Evolutionary conservation across 805 yeast genomes (phyloP), one percentile per base, ranked within the genome.

Genomic region (Metschnikowia kofuensis): DNA sequence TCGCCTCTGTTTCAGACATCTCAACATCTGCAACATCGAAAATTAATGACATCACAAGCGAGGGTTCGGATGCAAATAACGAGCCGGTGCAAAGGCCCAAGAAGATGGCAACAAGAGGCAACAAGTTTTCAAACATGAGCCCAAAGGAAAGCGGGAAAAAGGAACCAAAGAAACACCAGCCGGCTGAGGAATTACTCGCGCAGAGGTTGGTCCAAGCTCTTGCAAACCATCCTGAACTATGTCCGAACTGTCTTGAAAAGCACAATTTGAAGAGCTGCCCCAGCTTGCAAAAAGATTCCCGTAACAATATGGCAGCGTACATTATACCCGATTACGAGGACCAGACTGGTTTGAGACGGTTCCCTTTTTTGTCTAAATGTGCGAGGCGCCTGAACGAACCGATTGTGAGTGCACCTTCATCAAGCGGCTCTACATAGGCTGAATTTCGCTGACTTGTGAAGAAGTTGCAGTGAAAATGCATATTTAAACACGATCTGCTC

Each of bases 301-400:
- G 44, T 26, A 34, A 41, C 6, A 41, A 41, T 15, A 34, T 27
- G 12, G 44, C 44, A 12, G 44, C 44, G 10, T 41, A 32, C 29
- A 21, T 34, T 8, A 16, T 32, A 8, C 36, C 28, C 8, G 44
- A 41, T 15, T 41, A 41, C 31, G 44, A 41, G 31, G 16, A 4
- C 7, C 44, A 41, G 16, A 41, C 44, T 16, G 16, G 16, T 6
- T 5, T 5, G 26, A 34, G 21, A 27, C 38, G 44, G 16, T 21
- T 32, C 1, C 44, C 37, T 3, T 41, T 32, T 26, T 14, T 41
- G 38, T 5, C 14, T 11, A 34, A 21, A 16, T 41, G 30, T 11
- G 44, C 44, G 4, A 27, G 21, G 15, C 36, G 15, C 2, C n/a
- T 34, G 36, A 34, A 34, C 14, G 15, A 34, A 14, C 32, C 32